Conservation (phyloP, 1,284 basidiomycete species). For the Cutaneotrichosporon spelunceum region DNA sequence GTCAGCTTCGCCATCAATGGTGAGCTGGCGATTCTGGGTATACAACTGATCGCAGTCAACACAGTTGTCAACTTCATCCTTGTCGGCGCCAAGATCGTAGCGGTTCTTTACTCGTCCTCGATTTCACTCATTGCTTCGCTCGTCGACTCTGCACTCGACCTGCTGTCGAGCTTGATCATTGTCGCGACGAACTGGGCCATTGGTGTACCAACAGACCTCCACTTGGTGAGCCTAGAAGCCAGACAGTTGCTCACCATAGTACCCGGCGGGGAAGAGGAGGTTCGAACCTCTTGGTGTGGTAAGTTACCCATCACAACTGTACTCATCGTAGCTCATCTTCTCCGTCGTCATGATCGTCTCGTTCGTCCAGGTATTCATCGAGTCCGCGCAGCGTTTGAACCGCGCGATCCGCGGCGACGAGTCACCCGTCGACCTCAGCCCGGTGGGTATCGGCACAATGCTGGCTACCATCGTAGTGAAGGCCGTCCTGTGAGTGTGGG, state of each 20-base stretch:
- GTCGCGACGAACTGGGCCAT: slow-evolving; percentile 49
- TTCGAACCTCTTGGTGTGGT: slow-evolving; percentile 55
- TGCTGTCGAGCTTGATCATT: slow-evolving; percentile 56
- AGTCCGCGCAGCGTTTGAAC: slow-evolving; percentile 49
- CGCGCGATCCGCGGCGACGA: slow-evolving; percentile 38
- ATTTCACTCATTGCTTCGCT: slow-evolving; percentile 58
- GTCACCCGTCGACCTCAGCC: slow-evolving; percentile 43
- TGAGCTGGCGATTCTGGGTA: slow-evolving; percentile 15
- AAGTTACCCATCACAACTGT: slow-evolving; percentile 23
- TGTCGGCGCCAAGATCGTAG: slow-evolving; percentile 55
- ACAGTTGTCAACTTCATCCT: slow-evolving; percentile 55
- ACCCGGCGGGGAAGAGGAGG: slow-evolving; percentile 56
- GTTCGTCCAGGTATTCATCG: slow-evolving; percentile 55
- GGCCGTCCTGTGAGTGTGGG: slow-evolving; percentile 48
- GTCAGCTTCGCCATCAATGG: slow-evolving; percentile 46
- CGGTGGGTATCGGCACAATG: slow-evolving; percentile 54
- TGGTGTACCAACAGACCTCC: slow-evolving; percentile 43
- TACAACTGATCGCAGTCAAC: slow-evolving; percentile 40
- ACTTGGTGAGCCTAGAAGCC: slow-evolving; percentile 27
- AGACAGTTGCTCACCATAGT: slow-evolving; percentile 30
- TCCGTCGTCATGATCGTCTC: slow-evolving; percentile 60
- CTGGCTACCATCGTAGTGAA: slow-evolving; percentile 58
- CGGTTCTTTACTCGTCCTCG: slow-evolving; percentile 57
- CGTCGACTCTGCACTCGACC: slow-evolving; percentile 58
- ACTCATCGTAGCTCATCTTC: slow-evolving; percentile 51